Percentiles rank a stretch among this genome's conserved stretches.
These are phyloP conservation scores for Verticillium zaregamsianum DNA, from an alignment of 2,329 filamentous ascomycete genomes.

Conservation along the genomic window DNA sequence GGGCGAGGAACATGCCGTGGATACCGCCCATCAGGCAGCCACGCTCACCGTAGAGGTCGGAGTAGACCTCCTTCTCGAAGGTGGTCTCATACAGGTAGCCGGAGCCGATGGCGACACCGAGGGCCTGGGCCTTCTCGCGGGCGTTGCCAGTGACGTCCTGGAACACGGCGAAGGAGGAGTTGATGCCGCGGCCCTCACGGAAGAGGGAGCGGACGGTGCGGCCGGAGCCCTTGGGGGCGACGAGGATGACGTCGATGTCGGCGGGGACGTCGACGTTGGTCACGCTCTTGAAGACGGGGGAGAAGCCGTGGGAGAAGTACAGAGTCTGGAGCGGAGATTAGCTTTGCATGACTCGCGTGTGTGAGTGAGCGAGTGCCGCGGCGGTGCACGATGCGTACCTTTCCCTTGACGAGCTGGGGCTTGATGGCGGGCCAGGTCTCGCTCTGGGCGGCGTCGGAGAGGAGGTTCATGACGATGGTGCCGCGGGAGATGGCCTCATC, in stretches of 20 bases:
- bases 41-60: slow-evolving; percentile 98
- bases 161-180: slow-evolving; percentile 97
- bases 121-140: slow-evolving; percentile 94
- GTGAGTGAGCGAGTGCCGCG: not conserved
- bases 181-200: slow-evolving; percentile 99
- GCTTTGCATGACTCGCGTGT: slow-evolving; percentile 15
- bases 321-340: slow-evolving; percentile 62
- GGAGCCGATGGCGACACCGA: slow-evolving; percentile 94
- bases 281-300: slow-evolving; percentile 98
- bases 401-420: slow-evolving; percentile 97
- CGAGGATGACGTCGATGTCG: slow-evolving; percentile 98
- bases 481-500: slow-evolving; percentile 92
- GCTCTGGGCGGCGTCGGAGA: slow-evolving; percentile 94
- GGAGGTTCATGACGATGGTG: slow-evolving; percentile 98
- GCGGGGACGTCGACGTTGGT: slow-evolving; percentile 97
- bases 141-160: slow-evolving; percentile 98
- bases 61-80: slow-evolving; percentile 99
- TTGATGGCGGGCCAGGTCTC: slow-evolving; percentile 99
- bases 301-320: slow-evolving; percentile 99
- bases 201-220: slow-evolving; percentile 98
- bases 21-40: slow-evolving; percentile 99
- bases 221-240: slow-evolving; percentile 97
- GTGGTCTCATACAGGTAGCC: slow-evolving; percentile 99
- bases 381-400: slow-evolving; percentile 54
- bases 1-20: slow-evolving; percentile 99